These are phyloP conservation scores for Phlebiopsis gigantea DNA, from an alignment of 768 basidiomycete species.

Conservation along the genomic window DNA sequence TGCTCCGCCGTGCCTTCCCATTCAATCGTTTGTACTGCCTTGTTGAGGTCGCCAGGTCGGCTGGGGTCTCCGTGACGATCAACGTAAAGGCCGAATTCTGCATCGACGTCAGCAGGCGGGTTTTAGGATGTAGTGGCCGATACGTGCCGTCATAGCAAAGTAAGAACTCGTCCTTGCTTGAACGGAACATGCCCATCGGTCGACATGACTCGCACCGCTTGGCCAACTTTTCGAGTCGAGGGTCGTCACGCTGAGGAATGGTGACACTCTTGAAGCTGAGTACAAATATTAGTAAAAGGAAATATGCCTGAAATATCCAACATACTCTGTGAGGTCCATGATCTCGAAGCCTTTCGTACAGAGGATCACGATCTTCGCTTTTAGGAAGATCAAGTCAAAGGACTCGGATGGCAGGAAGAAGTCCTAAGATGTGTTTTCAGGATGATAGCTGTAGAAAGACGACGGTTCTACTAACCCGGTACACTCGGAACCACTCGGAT, in stretches of 20 bases:
- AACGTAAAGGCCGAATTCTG: constrained; percentile 90
- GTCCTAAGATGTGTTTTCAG: constrained; percentile 39
- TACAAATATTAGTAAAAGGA: background rate
- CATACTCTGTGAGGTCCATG: constrained; percentile 92
- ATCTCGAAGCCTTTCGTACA: constrained; percentile 96
- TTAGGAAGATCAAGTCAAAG: constrained; percentile 86
- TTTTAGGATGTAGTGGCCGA: background rate
- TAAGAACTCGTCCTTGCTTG: constrained; percentile 82
- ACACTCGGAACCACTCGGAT: constrained; percentile 93
- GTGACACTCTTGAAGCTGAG: constrained; percentile 81
- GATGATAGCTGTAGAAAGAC: background rate
- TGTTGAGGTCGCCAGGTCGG: constrained; percentile 30
- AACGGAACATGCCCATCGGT: constrained; percentile 87
- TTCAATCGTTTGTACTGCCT: constrained; percentile 68
- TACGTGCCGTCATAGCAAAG: constrained; percentile 77
- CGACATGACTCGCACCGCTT: constrained; percentile 77
- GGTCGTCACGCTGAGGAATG: constrained; percentile 78
- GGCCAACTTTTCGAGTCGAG: constrained; percentile 58
- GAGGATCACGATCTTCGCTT: constrained; percentile 88
- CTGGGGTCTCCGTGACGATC: constrained; percentile 74
- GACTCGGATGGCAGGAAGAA: constrained; percentile 93
- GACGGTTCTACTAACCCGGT: constrained; percentile 47
- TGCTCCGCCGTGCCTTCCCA: constrained; percentile 93
- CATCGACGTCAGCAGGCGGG: constrained; percentile 1
- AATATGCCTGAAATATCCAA: background rate